A percentile compares a stretch with the other conserved stretches of the same genome.
These are phyloP conservation scores for Colletotrichum sp. DNA, from an alignment of 2,329 filamentous ascomycete genomes.

Conservation along the genomic window DNA sequence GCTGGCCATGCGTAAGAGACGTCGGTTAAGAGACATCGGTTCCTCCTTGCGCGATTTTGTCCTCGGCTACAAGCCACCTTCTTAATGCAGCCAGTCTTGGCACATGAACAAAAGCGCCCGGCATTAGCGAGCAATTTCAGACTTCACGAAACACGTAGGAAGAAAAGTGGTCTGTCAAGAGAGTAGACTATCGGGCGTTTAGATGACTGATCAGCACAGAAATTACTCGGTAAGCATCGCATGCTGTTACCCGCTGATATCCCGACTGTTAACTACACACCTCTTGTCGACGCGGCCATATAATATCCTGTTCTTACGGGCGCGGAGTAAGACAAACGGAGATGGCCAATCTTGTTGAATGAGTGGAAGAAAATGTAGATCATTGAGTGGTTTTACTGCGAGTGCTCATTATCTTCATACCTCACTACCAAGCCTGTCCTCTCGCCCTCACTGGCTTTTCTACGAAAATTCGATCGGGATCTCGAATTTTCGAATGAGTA, in stretches of 20 bases:
- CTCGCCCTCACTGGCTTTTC: background rate
- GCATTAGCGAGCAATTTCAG: background rate
- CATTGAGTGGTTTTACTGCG: background rate
- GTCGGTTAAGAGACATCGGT: background rate
- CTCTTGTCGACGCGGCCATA: background rate
- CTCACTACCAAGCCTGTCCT: background rate
- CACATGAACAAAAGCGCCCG: background rate
- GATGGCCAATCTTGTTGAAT: background rate
- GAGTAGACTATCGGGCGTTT: background rate
- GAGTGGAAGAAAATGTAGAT: background rate
- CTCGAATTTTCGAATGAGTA: background rate
- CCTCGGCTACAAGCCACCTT: background rate
- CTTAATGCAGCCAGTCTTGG: background rate
- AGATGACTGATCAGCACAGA: accelerated
- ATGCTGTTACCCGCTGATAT: background rate
- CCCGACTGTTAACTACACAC: background rate
- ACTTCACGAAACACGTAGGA: background rate
- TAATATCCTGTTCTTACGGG: background rate
- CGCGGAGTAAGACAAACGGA: background rate
- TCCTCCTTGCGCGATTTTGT: background rate
- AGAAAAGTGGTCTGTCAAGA: background rate
- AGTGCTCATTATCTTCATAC: background rate
- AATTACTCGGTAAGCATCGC: background rate
- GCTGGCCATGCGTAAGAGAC: too few relatives aligned
- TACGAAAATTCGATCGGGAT: background rate